Evolutionary conservation across 108 stramenopile species (phyloP).

Genomic region (Fragilaria crotonensis): DNA sequence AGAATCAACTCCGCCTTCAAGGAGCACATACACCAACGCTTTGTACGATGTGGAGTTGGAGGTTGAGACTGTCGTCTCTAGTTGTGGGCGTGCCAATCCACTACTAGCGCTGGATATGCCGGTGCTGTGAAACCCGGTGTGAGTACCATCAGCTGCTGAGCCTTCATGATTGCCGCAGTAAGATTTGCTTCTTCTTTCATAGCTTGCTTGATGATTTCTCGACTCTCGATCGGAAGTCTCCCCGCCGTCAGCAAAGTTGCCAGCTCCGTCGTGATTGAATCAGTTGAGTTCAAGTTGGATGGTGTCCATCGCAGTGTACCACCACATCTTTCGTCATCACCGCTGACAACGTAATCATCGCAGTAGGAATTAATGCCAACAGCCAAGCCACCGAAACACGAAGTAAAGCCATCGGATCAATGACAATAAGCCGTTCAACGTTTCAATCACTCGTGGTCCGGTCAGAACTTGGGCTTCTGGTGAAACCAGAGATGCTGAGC

Average conservation of each 20-base stretch:
- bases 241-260: conserved; percentile 14
- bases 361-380: not conserved
- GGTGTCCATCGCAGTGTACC: not conserved
- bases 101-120: not conserved
- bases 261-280: conserved; percentile 20
- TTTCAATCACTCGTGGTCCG: conserved; percentile 19
- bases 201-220: conserved; percentile 9
- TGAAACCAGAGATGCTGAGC: conserved; percentile 18
- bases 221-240: conserved; percentile 7
- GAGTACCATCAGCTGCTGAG: conserved; percentile 30
- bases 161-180: conserved; percentile 16
- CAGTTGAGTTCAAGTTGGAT: not conserved
- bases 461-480: conserved; percentile 34
- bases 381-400: not conserved
- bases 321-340: not conserved
- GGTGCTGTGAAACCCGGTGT: conserved; percentile 25
- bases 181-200: conserved; percentile 16
- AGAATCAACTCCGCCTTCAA: conserved; percentile 44
- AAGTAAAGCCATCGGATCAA: conserved; percentile 43
- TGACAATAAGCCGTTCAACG: conserved; percentile 37
- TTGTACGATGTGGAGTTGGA: conserved; percentile 35
- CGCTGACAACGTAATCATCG: not conserved
- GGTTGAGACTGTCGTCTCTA: conserved; percentile 9
- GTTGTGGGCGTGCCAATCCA: conserved; percentile 6
- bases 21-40: conserved; percentile 41